Base-by-base conservation (phyloP, 2,329 filamentous ascomycete species). In the Apiospora arundinis region DNA sequence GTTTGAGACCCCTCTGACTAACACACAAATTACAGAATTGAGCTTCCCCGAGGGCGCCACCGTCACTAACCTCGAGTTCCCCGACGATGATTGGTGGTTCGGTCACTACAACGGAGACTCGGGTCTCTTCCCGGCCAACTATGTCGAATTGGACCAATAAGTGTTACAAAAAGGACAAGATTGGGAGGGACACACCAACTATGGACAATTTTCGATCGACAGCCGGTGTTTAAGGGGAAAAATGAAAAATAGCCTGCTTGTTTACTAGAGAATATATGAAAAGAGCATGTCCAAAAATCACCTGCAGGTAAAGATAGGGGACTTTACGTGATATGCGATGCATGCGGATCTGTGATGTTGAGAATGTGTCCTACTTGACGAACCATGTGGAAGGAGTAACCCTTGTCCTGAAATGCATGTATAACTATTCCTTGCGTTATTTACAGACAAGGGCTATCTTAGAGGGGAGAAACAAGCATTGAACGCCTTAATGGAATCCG, bases 51-150 rank as follows among this genome's bases (percentile, higher is more conserved):
- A 99, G 78, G 92, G 93, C 42, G 95, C 93, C 49, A 94, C 86
- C 74, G 92, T 99, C 76, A 92, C 89, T 40, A 89, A 92, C 78
- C 85, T 99, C 74, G 94, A 98, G 85, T 98, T 98, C 83, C 96
- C 96, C 2, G 96, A 98, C 78, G 95, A 98, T 75, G 96, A 99
- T 80, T 99, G 96, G 96, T 99, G 96, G 96, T 93, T 95, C 77
- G 96, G 96, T 72, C 91, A 93, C 78, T 97, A 92, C 82, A 87
- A 91, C 37, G 95, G 95, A 68, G 89, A 92, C 71, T 89, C 89
- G 42, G 96, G 96, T 73, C 87, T 99, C 65, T 99, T 99, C 89
- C 91, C 91, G 16, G 88, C 91, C 79, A 92, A 92, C 80, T 92
- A 92, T 76, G 91, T 92, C 74, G 84, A 91, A 80, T 82, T 92